Percentiles rank a stretch among this genome's conserved stretches.
Evolutionary conservation across 169 alveolate genomes (phyloP).

Genomic region (Plasmodium vivax): DNA sequence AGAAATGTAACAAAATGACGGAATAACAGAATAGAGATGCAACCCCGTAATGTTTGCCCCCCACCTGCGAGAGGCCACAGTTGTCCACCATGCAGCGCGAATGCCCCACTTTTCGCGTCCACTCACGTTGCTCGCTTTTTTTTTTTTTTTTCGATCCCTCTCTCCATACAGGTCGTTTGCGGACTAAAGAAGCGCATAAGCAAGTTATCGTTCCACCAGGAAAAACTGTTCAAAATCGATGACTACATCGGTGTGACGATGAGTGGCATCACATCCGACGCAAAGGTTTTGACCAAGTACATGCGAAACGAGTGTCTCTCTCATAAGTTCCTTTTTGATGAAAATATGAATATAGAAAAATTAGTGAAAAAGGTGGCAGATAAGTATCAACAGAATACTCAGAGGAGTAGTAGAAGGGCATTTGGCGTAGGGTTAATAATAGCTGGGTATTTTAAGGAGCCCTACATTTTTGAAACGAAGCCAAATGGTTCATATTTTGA

Average conservation of each 20-base stretch:
- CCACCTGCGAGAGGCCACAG: neutral
- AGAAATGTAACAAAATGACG: neutral
- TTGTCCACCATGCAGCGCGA: neutral
- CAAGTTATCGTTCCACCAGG: conserved; percentile 95
- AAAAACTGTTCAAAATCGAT: conserved; percentile 95
- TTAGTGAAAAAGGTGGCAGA: conserved; percentile 94
- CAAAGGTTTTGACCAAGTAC: conserved; percentile 87
- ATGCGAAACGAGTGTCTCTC: conserved; percentile 95
- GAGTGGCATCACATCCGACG: conserved; percentile 99
- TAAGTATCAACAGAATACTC: conserved; percentile 96
- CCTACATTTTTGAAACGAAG: conserved; percentile 95
- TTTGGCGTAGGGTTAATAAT: conserved; percentile 98
- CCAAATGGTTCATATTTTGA: conserved; percentile 97
- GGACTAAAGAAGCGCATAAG: conserved; percentile 92
- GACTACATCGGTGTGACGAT: conserved; percentile 97
- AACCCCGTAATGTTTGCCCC: neutral
- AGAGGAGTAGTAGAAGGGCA: conserved; percentile 96
- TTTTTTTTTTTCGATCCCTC: neutral
- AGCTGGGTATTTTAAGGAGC: conserved; percentile 93
- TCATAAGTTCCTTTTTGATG: conserved; percentile 94
- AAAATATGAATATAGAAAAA: conserved; percentile 92
- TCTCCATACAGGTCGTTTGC: conserved; percentile 86
- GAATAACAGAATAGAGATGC: neutral
- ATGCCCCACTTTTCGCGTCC: neutral
- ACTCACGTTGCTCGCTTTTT: neutral